phyloP scores from a whole-genome alignment of 352 stramenopile genomes.

The Blastocystis sp. region DNA sequence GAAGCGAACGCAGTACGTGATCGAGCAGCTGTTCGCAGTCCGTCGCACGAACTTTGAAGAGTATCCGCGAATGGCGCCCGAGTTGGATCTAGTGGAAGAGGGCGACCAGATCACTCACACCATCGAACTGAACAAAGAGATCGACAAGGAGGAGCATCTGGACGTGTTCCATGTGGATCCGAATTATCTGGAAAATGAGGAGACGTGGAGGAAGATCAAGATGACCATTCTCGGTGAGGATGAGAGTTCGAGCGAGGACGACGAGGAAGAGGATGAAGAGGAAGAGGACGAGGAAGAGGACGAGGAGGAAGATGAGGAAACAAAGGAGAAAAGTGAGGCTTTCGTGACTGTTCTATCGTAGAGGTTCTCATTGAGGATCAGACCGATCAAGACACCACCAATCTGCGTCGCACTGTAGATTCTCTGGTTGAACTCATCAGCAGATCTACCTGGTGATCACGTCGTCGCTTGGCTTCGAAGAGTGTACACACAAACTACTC shows the following conservation, averaged over 20 bases:
- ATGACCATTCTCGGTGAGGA: slow-evolving; percentile 84
- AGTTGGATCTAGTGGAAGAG: slow-evolving; percentile 92
- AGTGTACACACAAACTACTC: slow-evolving; percentile 96
- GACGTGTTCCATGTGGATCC: slow-evolving; percentile 88
- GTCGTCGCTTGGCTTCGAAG: slow-evolving; percentile 95
- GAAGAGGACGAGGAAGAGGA: slow-evolving; percentile 68
- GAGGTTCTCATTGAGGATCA: slow-evolving; percentile 84
- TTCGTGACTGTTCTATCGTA: background rate
- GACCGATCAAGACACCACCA: slow-evolving; percentile 92
- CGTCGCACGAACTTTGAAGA: slow-evolving; percentile 84
- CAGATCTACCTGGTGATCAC: slow-evolving; percentile 98
- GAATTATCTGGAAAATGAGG: slow-evolving; percentile 90
- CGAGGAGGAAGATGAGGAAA: slow-evolving; percentile 64
- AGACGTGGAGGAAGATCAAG: slow-evolving; percentile 88
- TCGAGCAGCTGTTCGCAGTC: slow-evolving; percentile 91
- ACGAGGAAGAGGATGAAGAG: slow-evolving; percentile 70
- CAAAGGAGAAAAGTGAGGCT: background rate
- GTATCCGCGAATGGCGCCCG: slow-evolving; percentile 83
- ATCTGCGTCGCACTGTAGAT: slow-evolving; percentile 81
- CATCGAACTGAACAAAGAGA: slow-evolving; percentile 87
- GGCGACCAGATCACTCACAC: slow-evolving; percentile 98
- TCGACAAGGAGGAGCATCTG: slow-evolving; percentile 88
- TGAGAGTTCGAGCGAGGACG: slow-evolving; percentile 74
- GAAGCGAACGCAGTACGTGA: slow-evolving; percentile 94
- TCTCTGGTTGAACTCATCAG: background rate